Base-by-base conservation (phyloP, 163 green algal species). In the Coccomyxa subellipsoidea region DNA sequence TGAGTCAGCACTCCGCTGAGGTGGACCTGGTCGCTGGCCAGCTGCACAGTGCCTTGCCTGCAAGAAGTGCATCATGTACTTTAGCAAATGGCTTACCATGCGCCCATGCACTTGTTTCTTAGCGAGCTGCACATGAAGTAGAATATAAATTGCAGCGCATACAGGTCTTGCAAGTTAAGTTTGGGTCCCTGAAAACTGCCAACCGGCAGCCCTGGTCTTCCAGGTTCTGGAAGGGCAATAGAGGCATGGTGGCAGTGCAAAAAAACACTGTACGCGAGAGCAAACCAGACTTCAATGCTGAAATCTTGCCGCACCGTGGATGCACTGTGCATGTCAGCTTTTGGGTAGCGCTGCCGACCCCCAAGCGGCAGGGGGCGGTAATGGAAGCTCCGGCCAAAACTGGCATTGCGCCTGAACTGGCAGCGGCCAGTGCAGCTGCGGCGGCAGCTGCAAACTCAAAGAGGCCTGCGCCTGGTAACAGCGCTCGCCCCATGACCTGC, bases 341-440 rank as follows among this genome's bases (percentile, higher is more conserved):
- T 6, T n/a, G 38, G 18, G 69, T 18, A 37, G 9, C 32, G 4
- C 37, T 18, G 18, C 53, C 77, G 4, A 36, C 37, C 25, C 85
- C 80, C 80, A 93, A 80, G 80, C 89, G 72, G 77, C 82, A 90
- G 4, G 90, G 90, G 34, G 87, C 80, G 5, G 82, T 31, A 66
- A 93, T 83, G 70, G 81, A n/a, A 23, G 80, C 85, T 8, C 36
- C 79, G 21, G 66, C 32, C 12, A 91, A 39, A 0, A 59, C 77
- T 18, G 38, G 7, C 29, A n/a, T 7, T 29, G 71, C 86, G 84
- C 23, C 37, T 40, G 0, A 66, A 86, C 35, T 34, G 69, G 37
- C 29, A 23, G 34, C 66, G 18, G 81, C 36, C 54, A 82, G 82
- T 29, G 29, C 78, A 0, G 18, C 21, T 9, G 70, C 78, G 0